These are phyloP conservation scores for Aureobasidium sp. DNA, from an alignment of 2,329 filamentous ascomycete genomes.

Conservation along the genomic window DNA sequence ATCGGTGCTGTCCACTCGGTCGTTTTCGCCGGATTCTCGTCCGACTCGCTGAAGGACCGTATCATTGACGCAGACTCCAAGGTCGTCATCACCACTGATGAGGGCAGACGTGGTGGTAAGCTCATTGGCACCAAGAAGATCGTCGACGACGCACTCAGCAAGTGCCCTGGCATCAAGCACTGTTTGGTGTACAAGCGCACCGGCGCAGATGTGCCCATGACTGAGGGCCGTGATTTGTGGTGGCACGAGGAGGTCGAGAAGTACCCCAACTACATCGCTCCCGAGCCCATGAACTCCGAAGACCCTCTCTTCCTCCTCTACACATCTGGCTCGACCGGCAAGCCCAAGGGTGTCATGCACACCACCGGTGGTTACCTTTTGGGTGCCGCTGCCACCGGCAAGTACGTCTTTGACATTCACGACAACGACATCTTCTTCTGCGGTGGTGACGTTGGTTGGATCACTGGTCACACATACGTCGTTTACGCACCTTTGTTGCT, in stretches of 20 bases:
- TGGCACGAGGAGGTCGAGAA: conserved; percentile 99
- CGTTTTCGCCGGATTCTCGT: conserved; percentile 94
- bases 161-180: conserved; percentile 80
- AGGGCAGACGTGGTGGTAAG: conserved; percentile 97
- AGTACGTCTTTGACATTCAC: conserved; percentile 98
- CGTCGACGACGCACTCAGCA: conserved; percentile 93
- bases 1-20: conserved; percentile 97
- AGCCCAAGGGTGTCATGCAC: conserved; percentile 99
- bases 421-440: conserved; percentile 93
- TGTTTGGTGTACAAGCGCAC: conserved; percentile 94
- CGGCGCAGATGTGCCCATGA: conserved; percentile 87
- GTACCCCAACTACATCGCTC: conserved; percentile 86
- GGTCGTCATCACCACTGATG: conserved; percentile 93
- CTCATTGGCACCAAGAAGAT: conserved; percentile 98
- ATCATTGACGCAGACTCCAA: conserved; percentile 85
- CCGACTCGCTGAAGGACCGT: conserved; percentile 90
- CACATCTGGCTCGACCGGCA: conserved; percentile 94
- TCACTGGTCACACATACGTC: conserved; percentile 97
- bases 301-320: conserved; percentile 97
- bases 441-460: conserved; percentile 97
- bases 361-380: conserved; percentile 93
- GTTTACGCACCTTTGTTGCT: conserved; percentile 92
- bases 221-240: conserved; percentile 82
- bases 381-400: conserved; percentile 85
- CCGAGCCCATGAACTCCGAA: conserved; percentile 84